Evolutionary conservation across 495 filamentous ascomycete species (phyloP).

Genomic region (Bacidia gigantensis): DNA sequence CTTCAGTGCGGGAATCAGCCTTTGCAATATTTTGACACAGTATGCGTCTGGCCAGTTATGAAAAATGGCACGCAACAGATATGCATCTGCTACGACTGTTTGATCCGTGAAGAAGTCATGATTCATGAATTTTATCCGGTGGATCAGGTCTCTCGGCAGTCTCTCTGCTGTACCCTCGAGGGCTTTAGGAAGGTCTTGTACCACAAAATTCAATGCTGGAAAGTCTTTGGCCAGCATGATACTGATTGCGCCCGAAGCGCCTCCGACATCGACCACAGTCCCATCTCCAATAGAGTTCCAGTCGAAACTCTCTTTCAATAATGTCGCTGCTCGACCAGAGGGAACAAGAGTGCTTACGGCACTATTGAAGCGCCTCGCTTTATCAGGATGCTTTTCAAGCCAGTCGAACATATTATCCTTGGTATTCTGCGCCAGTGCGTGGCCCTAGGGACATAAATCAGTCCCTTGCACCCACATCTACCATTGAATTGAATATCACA

Average conservation of each 20-base stretch:
- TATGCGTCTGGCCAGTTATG: conserved; percentile 35
- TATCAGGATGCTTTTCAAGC: no score
- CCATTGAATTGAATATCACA: no score
- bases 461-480: no score
- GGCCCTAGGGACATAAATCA: no score
- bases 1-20: conserved; percentile 28
- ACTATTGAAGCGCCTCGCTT: conserved; percentile 35
- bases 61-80: conserved; percentile 35
- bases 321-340: conserved; percentile 32
- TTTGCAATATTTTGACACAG: conserved; percentile 25
- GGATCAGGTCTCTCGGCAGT: conserved; percentile 23
- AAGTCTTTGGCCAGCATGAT: conserved; percentile 18
- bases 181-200: conserved; percentile 39
- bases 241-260: conserved; percentile 20
- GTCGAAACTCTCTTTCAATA: conserved; percentile 30
- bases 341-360: conserved; percentile 38
- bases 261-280: conserved; percentile 23
- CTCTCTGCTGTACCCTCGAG: conserved; percentile 26
- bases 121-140: conserved; percentile 28
- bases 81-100: conserved; percentile 29
- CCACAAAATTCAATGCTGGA: conserved; percentile 28
- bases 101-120: conserved; percentile 43
- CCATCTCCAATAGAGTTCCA: conserved; percentile 26
- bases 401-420: no score
- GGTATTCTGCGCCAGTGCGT: no score